Evolutionary conservation across 257 asterid genomes (phyloP).

Genomic region (Solanum chilense): DNA sequence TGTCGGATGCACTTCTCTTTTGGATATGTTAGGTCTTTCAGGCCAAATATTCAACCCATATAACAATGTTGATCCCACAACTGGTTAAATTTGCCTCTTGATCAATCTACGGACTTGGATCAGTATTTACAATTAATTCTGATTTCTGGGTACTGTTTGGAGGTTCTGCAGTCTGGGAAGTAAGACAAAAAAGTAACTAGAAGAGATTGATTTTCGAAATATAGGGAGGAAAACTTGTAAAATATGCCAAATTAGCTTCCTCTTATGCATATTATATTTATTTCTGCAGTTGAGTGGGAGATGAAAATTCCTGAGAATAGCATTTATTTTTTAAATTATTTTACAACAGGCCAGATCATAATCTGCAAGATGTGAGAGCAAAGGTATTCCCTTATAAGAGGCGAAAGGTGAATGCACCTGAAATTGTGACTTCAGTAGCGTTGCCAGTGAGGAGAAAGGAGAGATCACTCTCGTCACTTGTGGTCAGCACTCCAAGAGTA

Average conservation of each 20-base stretch:
- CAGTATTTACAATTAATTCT: background rate
- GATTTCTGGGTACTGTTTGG: background rate
- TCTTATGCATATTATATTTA: background rate
- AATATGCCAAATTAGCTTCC: background rate
- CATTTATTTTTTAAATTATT: background rate
- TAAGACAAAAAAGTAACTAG: background rate
- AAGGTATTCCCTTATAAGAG: slow-evolving; percentile 89
- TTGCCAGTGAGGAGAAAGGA: slow-evolving; percentile 94
- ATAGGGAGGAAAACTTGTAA: background rate
- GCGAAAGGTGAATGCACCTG: slow-evolving; percentile 65
- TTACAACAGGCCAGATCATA: slow-evolving; percentile 74
- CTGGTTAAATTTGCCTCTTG: background rate
- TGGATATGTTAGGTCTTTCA: background rate
- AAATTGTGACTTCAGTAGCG: slow-evolving; percentile 43
- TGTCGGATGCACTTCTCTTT: background rate
- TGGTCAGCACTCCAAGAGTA: slow-evolving; percentile 90
- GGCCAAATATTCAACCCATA: background rate
- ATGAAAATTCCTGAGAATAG: background rate
- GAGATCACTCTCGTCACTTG: slow-evolving; percentile 92
- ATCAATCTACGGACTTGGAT: background rate
- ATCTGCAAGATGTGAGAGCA: slow-evolving; percentile 83
- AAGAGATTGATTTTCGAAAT: background rate
- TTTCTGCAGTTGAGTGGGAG: background rate
- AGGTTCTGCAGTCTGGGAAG: background rate
- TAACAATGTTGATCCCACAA: background rate